These are phyloP conservation scores for Ascochyta rabiei DNA, from an alignment of 2,329 filamentous ascomycete species.

Conservation along the genomic window DNA sequence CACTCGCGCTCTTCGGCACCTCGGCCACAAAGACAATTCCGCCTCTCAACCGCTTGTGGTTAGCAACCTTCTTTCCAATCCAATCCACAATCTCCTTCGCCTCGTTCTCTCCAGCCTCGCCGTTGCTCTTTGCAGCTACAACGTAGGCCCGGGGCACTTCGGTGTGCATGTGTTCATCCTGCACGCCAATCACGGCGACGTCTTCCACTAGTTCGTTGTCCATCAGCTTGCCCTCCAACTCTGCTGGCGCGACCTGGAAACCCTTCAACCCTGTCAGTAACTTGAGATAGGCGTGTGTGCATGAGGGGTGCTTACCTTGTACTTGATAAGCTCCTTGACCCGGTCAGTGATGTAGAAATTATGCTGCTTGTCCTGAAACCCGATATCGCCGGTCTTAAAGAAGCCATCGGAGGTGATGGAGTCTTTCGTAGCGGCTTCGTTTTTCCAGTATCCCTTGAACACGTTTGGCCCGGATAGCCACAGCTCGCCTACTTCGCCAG, in stretches of 20 bases:
- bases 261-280: slow-evolving; percentile 36
- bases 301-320: slow-evolving; percentile 15
- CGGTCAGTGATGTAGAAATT: slow-evolving; percentile 43
- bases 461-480: slow-evolving; percentile 80
- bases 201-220: slow-evolving; percentile 33
- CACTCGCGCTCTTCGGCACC: slow-evolving; percentile 55
- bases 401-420: slow-evolving; percentile 75
- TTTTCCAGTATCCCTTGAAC: slow-evolving; percentile 78
- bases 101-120: slow-evolving; percentile 19
- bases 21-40: slow-evolving; percentile 52
- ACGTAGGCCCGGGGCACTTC: slow-evolving; percentile 40
- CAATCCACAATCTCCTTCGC: slow-evolving; percentile 25
- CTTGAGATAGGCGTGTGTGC: slow-evolving; percentile 10
- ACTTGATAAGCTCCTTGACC: slow-evolving; percentile 43
- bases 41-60: slow-evolving; percentile 37
- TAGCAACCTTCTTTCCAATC: slow-evolving; percentile 31
- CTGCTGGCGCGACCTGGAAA: slow-evolving; percentile 38
- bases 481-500: slow-evolving; percentile 62
- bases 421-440: slow-evolving; percentile 69
- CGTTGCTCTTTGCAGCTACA: slow-evolving; percentile 21
- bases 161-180: slow-evolving; percentile 33
- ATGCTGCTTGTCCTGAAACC: slow-evolving; percentile 30
- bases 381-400: slow-evolving; percentile 40
- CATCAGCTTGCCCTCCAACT: slow-evolving; percentile 38
- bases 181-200: slow-evolving; percentile 35